Evolutionary conservation across 116 monocot genomes (phyloP), one percentile per base, ranked within the genome.

Genomic region (Cymodocea nodosa): DNA sequence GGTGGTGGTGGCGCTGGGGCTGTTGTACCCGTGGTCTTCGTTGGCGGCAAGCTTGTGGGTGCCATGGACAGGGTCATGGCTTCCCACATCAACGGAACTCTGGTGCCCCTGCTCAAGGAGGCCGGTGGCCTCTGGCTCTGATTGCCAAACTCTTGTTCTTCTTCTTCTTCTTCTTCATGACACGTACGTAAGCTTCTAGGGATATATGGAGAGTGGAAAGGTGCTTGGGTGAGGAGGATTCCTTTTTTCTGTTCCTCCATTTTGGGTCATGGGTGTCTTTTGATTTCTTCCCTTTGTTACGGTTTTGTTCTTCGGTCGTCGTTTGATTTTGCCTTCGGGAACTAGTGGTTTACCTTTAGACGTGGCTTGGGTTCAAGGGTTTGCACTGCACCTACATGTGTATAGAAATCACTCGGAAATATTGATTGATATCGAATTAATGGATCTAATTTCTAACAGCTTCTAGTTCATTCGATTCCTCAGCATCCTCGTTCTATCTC

Each of bases 31-130:
- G 71, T 82, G 51, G 82, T 82, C 4, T 82, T 82, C 82, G 77
- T 82, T 63, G 82, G 82, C 34, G 82, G 82, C 0, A 82, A 74
- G 74, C 82, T 82, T 22, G 82, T 82, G 9, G 82, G 82, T 1
- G 82, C 82, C 68, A 82, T 82, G 82, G 82, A 82, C 54, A 58
- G 77, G 6, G 82, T 82, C 59, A 82, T 82, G 82, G 77, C 82
- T 51, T 70, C 77, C 25, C 82, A 82, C 68, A 82, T 82, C 82
- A 82, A 82, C 59, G 82, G 82, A 20, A 63, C 82, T 48, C 77
- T 82, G 35, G 82, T 82, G 30, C 82, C 82, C 0, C 77, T 82
- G 39, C 74, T 82, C 52, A 82, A 82, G 37, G 77, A 82, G 63
- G 82, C 82, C 23, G 82, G 82, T 50, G 82, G 77, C 14, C 82